phyloP scores from a whole-genome alignment of 306 rosid genomes.

The Begonia loranthoides region DNA sequence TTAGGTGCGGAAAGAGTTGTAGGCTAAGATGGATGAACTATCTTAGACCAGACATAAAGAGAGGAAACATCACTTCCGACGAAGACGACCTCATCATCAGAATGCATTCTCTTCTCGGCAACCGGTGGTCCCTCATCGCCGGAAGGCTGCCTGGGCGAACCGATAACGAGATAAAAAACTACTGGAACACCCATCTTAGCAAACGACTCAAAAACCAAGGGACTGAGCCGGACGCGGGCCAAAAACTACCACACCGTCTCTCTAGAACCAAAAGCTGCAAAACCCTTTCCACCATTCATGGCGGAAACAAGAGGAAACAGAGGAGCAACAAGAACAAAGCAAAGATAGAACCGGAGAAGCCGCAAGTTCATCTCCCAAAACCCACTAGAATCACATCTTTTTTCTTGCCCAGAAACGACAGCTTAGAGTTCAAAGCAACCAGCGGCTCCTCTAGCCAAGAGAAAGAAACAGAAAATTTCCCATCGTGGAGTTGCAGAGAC shows the following conservation, averaged over 20 bases:
- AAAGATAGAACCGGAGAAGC: not conserved
- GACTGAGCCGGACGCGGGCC: not conserved
- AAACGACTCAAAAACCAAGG: slow-evolving; percentile 14
- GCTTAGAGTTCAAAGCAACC: not conserved
- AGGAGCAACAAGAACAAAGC: not conserved
- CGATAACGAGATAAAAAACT: slow-evolving; percentile 67
- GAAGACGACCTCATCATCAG: slow-evolving; percentile 60
- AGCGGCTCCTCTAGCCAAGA: not conserved
- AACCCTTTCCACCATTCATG: too few relatives aligned
- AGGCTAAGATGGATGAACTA: slow-evolving; percentile 69
- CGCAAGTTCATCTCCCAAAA: not conserved
- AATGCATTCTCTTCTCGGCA: slow-evolving; percentile 65
- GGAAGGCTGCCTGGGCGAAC: slow-evolving; percentile 70
- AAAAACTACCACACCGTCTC: not conserved
- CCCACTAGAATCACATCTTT: not conserved
- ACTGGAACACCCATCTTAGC: slow-evolving; percentile 57
- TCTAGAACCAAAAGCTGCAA: too few relatives aligned
- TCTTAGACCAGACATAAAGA: slow-evolving; percentile 55
- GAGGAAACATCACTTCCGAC: slow-evolving; percentile 60
- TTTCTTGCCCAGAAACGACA: not conserved
- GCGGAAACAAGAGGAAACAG: not conserved
- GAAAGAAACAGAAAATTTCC: not conserved
- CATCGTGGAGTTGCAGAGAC: not conserved
- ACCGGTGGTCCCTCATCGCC: slow-evolving; percentile 76
- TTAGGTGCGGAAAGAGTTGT: slow-evolving; percentile 75